Base-by-base conservation (phyloP, 106 monocot species). In the Platanthera zijinensis region DNA sequence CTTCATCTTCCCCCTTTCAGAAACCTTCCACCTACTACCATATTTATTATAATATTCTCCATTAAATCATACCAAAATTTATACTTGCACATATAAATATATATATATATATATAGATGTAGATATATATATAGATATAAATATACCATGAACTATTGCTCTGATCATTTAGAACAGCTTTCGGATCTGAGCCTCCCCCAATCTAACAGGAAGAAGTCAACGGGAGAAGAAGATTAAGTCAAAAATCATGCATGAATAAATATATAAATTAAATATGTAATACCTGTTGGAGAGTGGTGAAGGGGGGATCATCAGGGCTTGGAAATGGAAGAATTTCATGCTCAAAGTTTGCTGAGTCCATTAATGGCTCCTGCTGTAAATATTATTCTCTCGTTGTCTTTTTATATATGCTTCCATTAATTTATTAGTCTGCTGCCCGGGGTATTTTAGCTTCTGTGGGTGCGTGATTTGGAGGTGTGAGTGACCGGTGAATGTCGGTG, bases 1-100 rank as follows among this genome's bases (percentile, higher is more conserved):
- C 81, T 92, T 92, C 74, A 83, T 67, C 80, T 89, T 92, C 22
- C 88, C 78, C 71, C 82, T 92, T 18, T 89, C 91, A 7, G 79
- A 75, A 19, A 74, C 75, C 82, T 82, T 89, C 89, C 79, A 89
- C 89, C 89, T 89, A 17, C 3, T 11, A 39, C 39, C 39, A 39
- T 30, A 1, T 19, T 1, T 61, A 39, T 39, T 39, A 39, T 39
- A 39, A 39, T 39, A 39, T 39, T 39, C 39, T 39, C 39, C 3
- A 39, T 14, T 2, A 53, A 53, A 1, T 14, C 3, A 53, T 10
- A 53, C 14, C 6, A 53, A 53, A 53, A 8, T 5, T 10, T 53
- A 14, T 4, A 8, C 53, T 7, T 4, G 14, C 53, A 10, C 4
- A 14, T 1, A 10, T 53, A 8, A 1, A 10, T n/a, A n/a, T n/a